Conservation (phyloP, 768 basidiomycete species). For the Boletus speciosus region DNA sequence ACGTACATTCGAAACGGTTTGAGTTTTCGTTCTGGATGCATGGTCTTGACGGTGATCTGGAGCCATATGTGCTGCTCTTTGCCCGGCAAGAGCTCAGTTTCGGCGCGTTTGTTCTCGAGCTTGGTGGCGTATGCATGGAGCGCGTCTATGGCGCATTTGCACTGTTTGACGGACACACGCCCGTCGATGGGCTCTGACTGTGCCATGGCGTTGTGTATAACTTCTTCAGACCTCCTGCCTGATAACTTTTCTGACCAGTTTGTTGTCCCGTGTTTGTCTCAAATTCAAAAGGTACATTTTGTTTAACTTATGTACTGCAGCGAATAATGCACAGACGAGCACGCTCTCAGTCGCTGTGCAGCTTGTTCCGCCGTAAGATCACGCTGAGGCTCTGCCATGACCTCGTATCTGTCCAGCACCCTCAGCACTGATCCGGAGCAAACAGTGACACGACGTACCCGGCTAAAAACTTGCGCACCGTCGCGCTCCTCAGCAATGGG, state of each 20-base stretch:
- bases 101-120: conserved; percentile 58
- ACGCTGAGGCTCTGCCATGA: conserved; percentile 88
- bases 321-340: conserved; percentile 59
- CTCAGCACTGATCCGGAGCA: not conserved
- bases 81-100: conserved; percentile 69
- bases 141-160: conserved; percentile 73
- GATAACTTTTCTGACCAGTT: not conserved
- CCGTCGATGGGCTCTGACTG: conserved; percentile 59
- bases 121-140: conserved; percentile 70
- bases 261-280: conserved; percentile 20
- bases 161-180: conserved; percentile 69
- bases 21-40: conserved; percentile 67
- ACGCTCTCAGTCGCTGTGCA: conserved; percentile 56
- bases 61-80: conserved; percentile 90
- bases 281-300: not conserved
- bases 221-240: no score
- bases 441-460: conserved; percentile 49
- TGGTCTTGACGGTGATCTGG: conserved; percentile 80
- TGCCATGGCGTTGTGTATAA: conserved; percentile 34
- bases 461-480: conserved; percentile 84
- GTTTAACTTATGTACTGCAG: no score
- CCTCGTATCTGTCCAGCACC: conserved; percentile 59
- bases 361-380: conserved; percentile 90
- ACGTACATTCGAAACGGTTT: conserved; percentile 86
- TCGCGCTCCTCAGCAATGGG: conserved; percentile 77